Base-by-base conservation (phyloP, 805 yeast genomes). In the Metschnikowia kunwiensis region DNA sequence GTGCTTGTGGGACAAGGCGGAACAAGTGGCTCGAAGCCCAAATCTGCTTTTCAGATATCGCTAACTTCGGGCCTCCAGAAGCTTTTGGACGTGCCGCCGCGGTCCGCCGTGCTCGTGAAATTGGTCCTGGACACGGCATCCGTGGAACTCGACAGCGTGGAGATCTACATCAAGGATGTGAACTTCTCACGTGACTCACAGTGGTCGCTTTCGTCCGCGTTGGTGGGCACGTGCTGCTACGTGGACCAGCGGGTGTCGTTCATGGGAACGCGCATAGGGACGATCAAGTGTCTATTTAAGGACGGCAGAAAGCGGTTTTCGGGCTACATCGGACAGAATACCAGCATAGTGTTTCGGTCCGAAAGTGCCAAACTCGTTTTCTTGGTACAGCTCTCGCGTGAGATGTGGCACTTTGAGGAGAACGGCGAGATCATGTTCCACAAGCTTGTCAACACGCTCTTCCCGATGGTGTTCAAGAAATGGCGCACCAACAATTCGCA, bases 391-490 rank as follows among this genome's bases (percentile, higher is more conserved):
- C 78, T 89, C 43, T 85, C 97, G 1, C 75, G 83, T 25, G 99
- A 93, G 53, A 93, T 93, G 97, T 93, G 97, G 94, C 87, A 88
- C 57, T 93, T 93, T 59, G 97, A 93, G 60, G 96, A 89, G 53
- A 84, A 84, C 47, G 98, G 98, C 2, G 97, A 91, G 54, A 84
- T 89, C 36, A 77, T 87, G 76, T 91, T 91, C 57, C 91, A 89
- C 57, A 86, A 88, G 59, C 77, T 93, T 49, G 87, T 93, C 30
- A 89, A 91, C 56, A 84, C 94, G n/a, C 68, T 91, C 33, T 80
- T 93, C 36, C 99, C 99, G 0, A 82, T 81, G 41, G 81, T 91
- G 24, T 87, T 93, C 57, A 80, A 80, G 49, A 74, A 81, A 41
- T 93, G 97, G 97, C 75, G 87, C 45, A 82, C 81, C 22, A 73